Evolutionary conservation across 495 filamentous ascomycete species (phyloP), one percentile per base, ranked within the genome.

Genomic region (Hyaloscypha bicolor): DNA sequence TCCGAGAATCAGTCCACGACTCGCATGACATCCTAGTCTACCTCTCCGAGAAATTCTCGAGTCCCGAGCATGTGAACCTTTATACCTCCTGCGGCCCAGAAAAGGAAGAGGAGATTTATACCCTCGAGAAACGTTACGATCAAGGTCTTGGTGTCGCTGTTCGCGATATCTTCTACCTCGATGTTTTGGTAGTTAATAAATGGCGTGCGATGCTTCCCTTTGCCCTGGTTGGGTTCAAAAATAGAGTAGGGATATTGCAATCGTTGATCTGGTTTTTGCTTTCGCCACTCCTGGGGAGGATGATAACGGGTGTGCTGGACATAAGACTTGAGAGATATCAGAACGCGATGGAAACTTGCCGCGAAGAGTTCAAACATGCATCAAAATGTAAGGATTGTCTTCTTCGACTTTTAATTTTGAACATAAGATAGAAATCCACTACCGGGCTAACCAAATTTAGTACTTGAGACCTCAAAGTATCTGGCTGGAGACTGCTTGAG

Each of bases 11-110:
- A 65, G 45, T 59, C 39, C 63, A 66, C 55, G 63, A 66, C 29
- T 66, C 63, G 8, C 63, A 66, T 35, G 63, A 66, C 32, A 66
- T 66, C 37, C 25, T 66, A 12, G 56, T 60, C 2, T 52, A 66
- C 63, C 63, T 66, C n/a, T 66, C 63, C n/a, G 63, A 66, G 55
- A 59, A 60, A 6, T 66, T 66, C 55, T 48, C 53, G 37, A 59
- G 8, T 32, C 22, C 55, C 4, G 63, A 66, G 37, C 63, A 66
- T 22, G 37, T 51, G 42, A 66, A 60, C 25, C 63, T 66, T 8
- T 66, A 66, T 31, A 33, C n/a, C 5, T 66, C 63, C 39, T 66
- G 63, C 37, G 63, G 63, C 33, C 63, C 56, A 2, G 14, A 21
- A 29, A 66, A 66, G 19, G 63, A 21, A 48, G 53, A 45, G 19